phyloP scores from a whole-genome alignment of 1,284 basidiomycete genomes.

The Puccinia hordei region DNA sequence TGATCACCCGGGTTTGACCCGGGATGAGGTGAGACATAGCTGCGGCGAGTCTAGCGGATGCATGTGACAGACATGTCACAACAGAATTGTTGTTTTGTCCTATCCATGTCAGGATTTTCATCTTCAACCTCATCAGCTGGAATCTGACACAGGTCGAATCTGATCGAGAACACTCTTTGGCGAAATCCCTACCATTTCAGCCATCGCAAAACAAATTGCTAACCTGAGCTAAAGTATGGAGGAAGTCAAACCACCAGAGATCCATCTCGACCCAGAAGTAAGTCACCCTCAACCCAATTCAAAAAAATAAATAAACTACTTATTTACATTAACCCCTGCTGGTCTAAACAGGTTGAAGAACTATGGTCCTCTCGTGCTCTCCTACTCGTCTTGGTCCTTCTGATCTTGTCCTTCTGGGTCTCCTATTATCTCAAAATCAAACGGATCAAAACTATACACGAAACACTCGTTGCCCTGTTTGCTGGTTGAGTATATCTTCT shows the following conservation, averaged over 20 bases:
- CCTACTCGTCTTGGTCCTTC: conserved; percentile 78
- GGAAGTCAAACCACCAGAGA: conserved; percentile 47
- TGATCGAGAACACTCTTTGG: background rate
- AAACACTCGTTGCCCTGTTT: conserved; percentile 92
- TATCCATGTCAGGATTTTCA: no score
- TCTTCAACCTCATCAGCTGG: no score
- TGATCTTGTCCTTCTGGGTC: conserved; percentile 91
- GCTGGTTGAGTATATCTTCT: conserved; percentile 64
- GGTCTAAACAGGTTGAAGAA: conserved; percentile 51
- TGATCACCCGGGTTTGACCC: no score
- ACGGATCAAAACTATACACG: conserved; percentile 90
- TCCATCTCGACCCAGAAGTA: conserved; percentile 54
- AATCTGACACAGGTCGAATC: background rate
- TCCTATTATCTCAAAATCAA: conserved; percentile 98
- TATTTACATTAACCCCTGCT: background rate
- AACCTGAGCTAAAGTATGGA: background rate
- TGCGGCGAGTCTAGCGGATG: no score
- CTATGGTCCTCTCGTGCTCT: conserved; percentile 54
- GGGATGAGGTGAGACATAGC: no score
- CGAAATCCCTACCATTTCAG: no score
- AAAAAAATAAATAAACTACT: background rate
- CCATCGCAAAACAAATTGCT: background rate
- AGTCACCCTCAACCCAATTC: background rate
- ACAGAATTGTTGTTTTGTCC: no score
- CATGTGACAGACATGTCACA: no score